Evolutionary conservation across 2,329 filamentous ascomycete genomes (phyloP).

Genomic region (Ceratocystis lukuohia): DNA sequence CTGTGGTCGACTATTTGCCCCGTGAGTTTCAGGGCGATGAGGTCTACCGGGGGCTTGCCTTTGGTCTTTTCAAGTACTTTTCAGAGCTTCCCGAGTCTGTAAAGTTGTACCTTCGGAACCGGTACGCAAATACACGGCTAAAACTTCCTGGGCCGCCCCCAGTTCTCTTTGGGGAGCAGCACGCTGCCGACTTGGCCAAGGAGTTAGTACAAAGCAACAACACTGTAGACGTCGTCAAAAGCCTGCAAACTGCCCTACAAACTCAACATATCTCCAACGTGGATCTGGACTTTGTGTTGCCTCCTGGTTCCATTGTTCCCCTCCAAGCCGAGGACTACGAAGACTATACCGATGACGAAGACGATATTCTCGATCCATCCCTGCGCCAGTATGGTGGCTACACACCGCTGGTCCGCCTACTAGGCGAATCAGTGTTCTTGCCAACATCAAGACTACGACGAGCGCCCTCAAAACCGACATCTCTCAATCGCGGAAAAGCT

Average conservation of each 20-base stretch:
- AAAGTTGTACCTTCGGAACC: conserved; percentile 54
- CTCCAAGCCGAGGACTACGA: conserved; percentile 46
- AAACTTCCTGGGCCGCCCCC: conserved; percentile 51
- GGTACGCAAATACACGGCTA: conserved; percentile 38
- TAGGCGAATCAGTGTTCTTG: conserved; percentile 75
- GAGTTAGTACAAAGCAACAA: conserved; percentile 74
- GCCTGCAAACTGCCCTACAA: conserved; percentile 61
- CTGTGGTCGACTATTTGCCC: conserved; percentile 77
- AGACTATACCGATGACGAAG: conserved; percentile 47
- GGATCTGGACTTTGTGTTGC: conserved; percentile 77
- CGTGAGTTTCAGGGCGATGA: conserved; percentile 94
- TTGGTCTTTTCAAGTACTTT: conserved; percentile 91
- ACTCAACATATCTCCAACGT: conserved; percentile 73
- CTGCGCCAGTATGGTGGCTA: conserved; percentile 64
- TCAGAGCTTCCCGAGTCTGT: conserved; percentile 66
- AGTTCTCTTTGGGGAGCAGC: conserved; percentile 72
- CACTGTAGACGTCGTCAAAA: conserved; percentile 54
- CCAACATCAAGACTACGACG: conserved; percentile 74
- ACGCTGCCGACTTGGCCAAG: conserved; percentile 81
- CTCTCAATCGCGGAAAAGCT: conserved; percentile 61
- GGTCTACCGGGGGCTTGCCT: conserved; percentile 77
- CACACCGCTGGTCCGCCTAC: conserved; percentile 58
- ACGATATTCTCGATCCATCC: conserved; percentile 51
- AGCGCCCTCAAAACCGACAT: conserved; percentile 74
- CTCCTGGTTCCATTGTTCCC: conserved; percentile 60